phyloP scores from a whole-genome alignment of 805 yeast species.

The Priceomyces fermenticarens region DNA sequence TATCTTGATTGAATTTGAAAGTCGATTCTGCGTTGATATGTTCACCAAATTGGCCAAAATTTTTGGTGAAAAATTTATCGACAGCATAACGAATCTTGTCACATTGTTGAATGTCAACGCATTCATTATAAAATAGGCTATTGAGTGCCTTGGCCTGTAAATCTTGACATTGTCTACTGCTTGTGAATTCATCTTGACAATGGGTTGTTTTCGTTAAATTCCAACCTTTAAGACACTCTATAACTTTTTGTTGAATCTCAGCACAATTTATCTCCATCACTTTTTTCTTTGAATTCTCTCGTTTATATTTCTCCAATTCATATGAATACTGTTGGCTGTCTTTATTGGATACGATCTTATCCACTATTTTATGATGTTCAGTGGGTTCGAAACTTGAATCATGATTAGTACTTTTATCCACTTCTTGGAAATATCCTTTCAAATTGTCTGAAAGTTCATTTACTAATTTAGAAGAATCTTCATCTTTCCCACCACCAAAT shows the following conservation, averaged over 20 bases:
- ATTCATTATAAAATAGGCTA: conserved; percentile 32
- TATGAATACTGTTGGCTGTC: conserved; percentile 17
- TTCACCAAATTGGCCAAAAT: conserved; percentile 39
- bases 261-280: conserved; percentile 37
- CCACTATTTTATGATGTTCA: conserved; percentile 26
- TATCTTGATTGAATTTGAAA: conserved; percentile 24
- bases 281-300: conserved; percentile 18
- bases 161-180: conserved; percentile 27
- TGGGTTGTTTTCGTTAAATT: conserved; percentile 22
- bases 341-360: conserved; percentile 19
- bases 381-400: conserved; percentile 19
- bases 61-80: conserved; percentile 33
- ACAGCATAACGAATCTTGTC: conserved; percentile 31
- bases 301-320: conserved; percentile 31
- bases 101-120: conserved; percentile 34
- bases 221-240: conserved; percentile 35
- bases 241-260: conserved; percentile 35
- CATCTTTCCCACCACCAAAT: conserved; percentile 15
- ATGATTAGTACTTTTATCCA: conserved; percentile 27
- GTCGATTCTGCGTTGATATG: conserved; percentile 21
- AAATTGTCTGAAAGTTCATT: conserved; percentile 34
- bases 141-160: conserved; percentile 34
- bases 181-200: conserved; percentile 29
- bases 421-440: conserved; percentile 26
- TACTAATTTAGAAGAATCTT: conserved; percentile 24